Evolutionary conservation across 2,329 filamentous ascomycete species (phyloP), one percentile per base, ranked within the genome.

Genomic region (Penicillium sp.): DNA sequence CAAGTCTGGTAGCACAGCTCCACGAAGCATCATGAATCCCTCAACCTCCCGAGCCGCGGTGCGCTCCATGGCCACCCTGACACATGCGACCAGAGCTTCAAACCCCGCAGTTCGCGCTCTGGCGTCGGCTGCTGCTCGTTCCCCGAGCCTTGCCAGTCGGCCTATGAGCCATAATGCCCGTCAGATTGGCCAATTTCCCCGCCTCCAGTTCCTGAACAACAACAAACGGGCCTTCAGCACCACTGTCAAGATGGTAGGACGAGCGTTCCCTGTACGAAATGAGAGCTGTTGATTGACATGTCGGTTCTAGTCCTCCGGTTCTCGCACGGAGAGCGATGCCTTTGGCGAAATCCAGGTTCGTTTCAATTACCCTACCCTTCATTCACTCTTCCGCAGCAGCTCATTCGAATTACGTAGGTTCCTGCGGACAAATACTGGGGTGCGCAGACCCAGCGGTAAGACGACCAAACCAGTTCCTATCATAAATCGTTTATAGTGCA

Each of bases 391-490:
- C 17, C 25, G 35, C 18, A 42, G 14, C 20, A 38, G 31, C 48
- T 57, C 38, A 56, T 30, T 13, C 18, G 13, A 31, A 29, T 23
- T 26, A 20, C 32, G 31, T 45, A 69, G 74, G 89, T 96, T 55
- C 77, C 84, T 28, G 76, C 77, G 50, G 87, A 95, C 79, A 90
- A 84, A 74, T 98, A 98, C 77, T 98, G 92, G 90, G 92, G 92
- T 62, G 90, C 90, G 45, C 90, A 95, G 76, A 95, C 90, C 37
- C 84, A 95, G 77, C 83, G 90, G 66, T 71, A 68, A 60, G 62
- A 48, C 34, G 18, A 39, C 26, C 34, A 33, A 12, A 33, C 22
- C 30, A 40, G 12, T 22, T 26, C 20, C 20, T 23, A 30, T 20
- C 26, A 42, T 22, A 17, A 15, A 33, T 30, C 22, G 18, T 12